Percentiles rank a stretch among this genome's conserved stretches.
Conservation (phyloP, 306 rosid species). For the Citrullus colocynthis region DNA sequence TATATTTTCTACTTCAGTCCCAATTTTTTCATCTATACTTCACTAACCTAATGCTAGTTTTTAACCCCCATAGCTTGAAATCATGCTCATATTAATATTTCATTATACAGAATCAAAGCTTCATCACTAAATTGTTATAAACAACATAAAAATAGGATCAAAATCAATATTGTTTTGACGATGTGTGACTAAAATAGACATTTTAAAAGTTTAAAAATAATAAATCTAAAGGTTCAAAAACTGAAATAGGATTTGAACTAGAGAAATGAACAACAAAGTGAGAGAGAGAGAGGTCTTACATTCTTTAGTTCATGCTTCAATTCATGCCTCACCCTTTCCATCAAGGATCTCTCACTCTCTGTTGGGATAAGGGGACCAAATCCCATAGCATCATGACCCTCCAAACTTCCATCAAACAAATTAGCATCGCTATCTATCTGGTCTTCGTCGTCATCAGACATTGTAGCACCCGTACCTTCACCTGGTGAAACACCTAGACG, state of each 20-base stretch:
- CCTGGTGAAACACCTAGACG: slow-evolving; percentile 92
- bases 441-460: slow-evolving; percentile 83
- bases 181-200: too few species aligned
- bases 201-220: too few species aligned
- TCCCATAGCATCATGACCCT: slow-evolving; percentile 56
- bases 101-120: too few species aligned
- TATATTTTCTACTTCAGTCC: too few species aligned
- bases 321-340: slow-evolving; percentile 92
- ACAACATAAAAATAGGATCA: too few species aligned
- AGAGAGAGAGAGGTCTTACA: slow-evolving; percentile 48
- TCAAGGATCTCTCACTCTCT: slow-evolving; percentile 79
- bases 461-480: slow-evolving; percentile 83
- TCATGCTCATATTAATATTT: too few species aligned
- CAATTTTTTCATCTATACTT: too few species aligned
- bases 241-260: not conserved
- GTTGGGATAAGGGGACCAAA: slow-evolving; percentile 91
- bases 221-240: too few species aligned
- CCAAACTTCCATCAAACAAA: slow-evolving; percentile 55
- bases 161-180: not conserved
- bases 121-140: not conserved
- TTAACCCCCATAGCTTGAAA: not conserved
- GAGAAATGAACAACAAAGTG: not conserved
- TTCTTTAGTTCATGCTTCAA: slow-evolving; percentile 91
- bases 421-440: slow-evolving; percentile 59
- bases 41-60: not conserved